These are phyloP conservation scores for Leptographium procerum DNA, from an alignment of 2,329 filamentous ascomycete species.

Conservation along the genomic window DNA sequence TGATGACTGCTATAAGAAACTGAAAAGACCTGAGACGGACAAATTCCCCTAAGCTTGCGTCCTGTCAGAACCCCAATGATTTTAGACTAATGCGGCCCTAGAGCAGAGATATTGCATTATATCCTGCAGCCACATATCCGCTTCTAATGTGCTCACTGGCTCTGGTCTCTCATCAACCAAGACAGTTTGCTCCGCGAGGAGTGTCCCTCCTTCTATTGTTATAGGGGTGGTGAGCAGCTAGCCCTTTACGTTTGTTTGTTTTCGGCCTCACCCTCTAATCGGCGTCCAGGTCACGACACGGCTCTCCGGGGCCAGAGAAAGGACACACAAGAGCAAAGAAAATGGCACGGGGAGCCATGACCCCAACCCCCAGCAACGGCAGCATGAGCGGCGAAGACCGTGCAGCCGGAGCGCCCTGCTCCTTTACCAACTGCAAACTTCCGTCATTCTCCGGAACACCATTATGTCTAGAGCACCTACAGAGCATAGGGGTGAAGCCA, in stretches of 20 bases:
- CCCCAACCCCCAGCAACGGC: not conserved
- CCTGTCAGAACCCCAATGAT: not conserved
- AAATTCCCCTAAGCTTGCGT: not conserved
- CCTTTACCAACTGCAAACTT: not conserved
- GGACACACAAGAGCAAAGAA: too few species aligned
- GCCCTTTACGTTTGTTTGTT: not conserved
- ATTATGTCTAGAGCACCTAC: not conserved
- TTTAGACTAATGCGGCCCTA: not conserved
- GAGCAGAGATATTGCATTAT: not conserved
- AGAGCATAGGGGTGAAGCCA: not conserved
- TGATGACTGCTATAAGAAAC: conserved; percentile 43
- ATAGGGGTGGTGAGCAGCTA: not conserved
- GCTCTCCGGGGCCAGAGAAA: not conserved
- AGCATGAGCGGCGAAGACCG: not conserved
- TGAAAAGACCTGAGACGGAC: conserved; percentile 65
- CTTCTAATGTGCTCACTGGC: not conserved
- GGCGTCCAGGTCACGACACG: not conserved
- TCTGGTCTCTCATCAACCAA: not conserved
- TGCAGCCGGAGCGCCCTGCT: not conserved
- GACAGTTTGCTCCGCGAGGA: not conserved
- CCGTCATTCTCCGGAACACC: not conserved
- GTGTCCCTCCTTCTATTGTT: not conserved
- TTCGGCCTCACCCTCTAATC: not conserved
- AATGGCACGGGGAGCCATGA: not conserved
- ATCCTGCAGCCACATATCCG: not conserved